Percentiles rank a stretch among this genome's conserved stretches.
These are phyloP conservation scores for Glycine tomentella DNA, from an alignment of 306 rosid species.

Conservation along the genomic window DNA sequence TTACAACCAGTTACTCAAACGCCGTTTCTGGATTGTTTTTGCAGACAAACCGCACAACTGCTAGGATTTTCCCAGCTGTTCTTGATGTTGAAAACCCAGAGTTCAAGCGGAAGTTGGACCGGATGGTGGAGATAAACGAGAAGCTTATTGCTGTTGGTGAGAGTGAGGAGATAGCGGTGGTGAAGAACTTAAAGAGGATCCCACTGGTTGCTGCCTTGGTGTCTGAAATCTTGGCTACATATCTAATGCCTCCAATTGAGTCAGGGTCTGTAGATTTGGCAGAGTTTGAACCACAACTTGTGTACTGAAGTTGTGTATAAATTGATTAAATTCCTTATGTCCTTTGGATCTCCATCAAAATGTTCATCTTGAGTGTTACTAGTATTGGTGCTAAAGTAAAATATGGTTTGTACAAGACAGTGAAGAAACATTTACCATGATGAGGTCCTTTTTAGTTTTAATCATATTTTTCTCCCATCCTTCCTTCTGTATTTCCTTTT, in stretches of 20 bases:
- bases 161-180: slow-evolving; percentile 63
- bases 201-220: slow-evolving; percentile 85
- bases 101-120: slow-evolving; percentile 88
- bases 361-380: slow-evolving; percentile 45
- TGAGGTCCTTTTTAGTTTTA: slow-evolving; percentile 48
- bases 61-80: slow-evolving; percentile 95
- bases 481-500: background rate
- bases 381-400: slow-evolving; percentile 38
- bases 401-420: slow-evolving; percentile 39
- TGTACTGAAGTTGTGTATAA: slow-evolving; percentile 70
- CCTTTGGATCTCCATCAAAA: slow-evolving; percentile 41
- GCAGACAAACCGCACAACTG: slow-evolving; percentile 98
- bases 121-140: slow-evolving; percentile 86
- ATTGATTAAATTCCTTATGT: slow-evolving; percentile 37
- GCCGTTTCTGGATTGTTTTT: slow-evolving; percentile 27
- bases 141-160: slow-evolving; percentile 82
- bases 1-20: slow-evolving; percentile 19
- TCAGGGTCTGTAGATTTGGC: slow-evolving; percentile 98
- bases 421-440: slow-evolving; percentile 50
- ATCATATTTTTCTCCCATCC: slow-evolving; percentile 28
- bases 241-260: slow-evolving; percentile 92
- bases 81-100: slow-evolving; percentile 97
- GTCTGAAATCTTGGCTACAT: slow-evolving; percentile 86
- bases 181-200: slow-evolving; percentile 94
- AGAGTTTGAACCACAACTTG: slow-evolving; percentile 85